Conservation (phyloP, 441 rosid genomes). For the Brassica hybrid region DNA sequence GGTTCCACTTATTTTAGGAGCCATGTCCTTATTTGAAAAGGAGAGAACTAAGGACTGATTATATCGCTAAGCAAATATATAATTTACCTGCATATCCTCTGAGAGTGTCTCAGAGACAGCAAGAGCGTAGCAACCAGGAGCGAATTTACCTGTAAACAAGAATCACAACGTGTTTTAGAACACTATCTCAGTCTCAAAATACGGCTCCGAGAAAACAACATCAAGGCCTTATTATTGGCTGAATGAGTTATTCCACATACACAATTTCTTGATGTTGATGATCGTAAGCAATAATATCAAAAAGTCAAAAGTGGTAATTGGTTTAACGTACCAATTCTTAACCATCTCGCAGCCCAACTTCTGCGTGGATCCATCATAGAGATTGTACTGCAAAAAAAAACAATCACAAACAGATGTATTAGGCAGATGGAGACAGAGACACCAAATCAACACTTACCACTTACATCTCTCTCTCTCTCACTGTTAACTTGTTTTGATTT, state of each 20-base stretch:
- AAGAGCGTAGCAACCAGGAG: constrained; percentile 94
- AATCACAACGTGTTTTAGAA: constrained; percentile 14
- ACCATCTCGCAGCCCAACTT: constrained; percentile 97
- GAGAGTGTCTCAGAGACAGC: constrained; percentile 92
- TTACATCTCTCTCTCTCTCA: not conserved
- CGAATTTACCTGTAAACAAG: constrained; percentile 69
- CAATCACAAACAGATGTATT: not conserved
- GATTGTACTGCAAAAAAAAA: constrained; percentile 59
- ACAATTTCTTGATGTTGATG: not conserved
- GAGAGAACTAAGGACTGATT: constrained; percentile 13
- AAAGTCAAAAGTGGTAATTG: constrained; percentile 7
- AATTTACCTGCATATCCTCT: constrained; percentile 82
- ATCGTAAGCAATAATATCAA: not conserved
- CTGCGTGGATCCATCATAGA: constrained; percentile 92
- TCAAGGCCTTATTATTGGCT: not conserved
- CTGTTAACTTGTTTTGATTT: not conserved
- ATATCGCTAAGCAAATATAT: not conserved
- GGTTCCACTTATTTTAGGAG: not conserved
- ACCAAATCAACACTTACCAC: not conserved
- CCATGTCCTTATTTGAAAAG: not conserved
- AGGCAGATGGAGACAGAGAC: not conserved
- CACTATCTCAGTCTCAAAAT: not conserved
- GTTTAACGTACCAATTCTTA: constrained; percentile 70
- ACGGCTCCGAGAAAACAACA: not conserved
- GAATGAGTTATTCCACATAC: not conserved